These are phyloP conservation scores for Anisogramma anomala DNA, from an alignment of 2,329 filamentous ascomycete genomes.

Conservation along the genomic window DNA sequence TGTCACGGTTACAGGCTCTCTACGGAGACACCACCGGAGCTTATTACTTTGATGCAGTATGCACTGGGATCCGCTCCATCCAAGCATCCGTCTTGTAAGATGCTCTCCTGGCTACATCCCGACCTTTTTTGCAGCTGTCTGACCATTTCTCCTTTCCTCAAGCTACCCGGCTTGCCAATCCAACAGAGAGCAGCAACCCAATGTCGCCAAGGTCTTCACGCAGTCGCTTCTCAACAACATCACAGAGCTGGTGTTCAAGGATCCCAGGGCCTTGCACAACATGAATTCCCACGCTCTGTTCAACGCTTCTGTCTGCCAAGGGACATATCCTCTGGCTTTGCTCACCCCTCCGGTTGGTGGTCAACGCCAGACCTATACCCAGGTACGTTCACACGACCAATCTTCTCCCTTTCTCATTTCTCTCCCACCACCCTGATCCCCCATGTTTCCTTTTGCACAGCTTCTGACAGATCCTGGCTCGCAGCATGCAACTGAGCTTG, in stretches of 20 bases:
- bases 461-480: too few species aligned
- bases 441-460: too few species aligned
- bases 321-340: slow-evolving; percentile 1
- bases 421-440: too few species aligned
- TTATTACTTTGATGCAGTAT: not conserved
- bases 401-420: too few species aligned
- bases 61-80: slow-evolving; percentile 4
- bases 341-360: slow-evolving; percentile 6
- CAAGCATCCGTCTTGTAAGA: slow-evolving; percentile 9
- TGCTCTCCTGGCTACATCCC: not conserved
- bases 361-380: slow-evolving; percentile 11
- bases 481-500: slow-evolving; percentile 7
- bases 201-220: slow-evolving; percentile 5
- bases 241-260: not conserved
- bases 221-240: slow-evolving; percentile 3
- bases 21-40: not conserved
- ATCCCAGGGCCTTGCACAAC: slow-evolving; percentile 4
- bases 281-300: slow-evolving; percentile 1
- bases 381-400: too few species aligned
- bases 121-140: not conserved
- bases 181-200: not conserved
- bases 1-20: not conserved
- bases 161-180: slow-evolving; percentile 10
- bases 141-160: not conserved
- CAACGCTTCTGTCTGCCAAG: slow-evolving; percentile 4